Evolutionary conservation across 306 rosid species (phyloP), one percentile per base, ranked within the genome.

Genomic region (Acacia acuminata): DNA sequence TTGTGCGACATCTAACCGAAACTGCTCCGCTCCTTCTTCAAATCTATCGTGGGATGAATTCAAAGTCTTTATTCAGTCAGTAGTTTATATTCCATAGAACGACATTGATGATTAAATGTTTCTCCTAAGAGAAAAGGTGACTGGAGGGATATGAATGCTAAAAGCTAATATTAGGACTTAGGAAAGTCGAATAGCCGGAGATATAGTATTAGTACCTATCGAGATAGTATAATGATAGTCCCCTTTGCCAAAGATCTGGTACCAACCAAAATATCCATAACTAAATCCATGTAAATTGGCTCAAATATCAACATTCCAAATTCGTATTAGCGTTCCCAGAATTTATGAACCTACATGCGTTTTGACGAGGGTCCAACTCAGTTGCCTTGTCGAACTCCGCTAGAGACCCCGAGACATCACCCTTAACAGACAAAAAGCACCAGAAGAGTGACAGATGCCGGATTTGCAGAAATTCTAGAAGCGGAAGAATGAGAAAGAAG

Each of bases 241-340:
- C 98, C 82, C 97, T 95, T 85, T 95, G 98, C 99, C 99, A 95
- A 85, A 95, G 97, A 92, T 93, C 99, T 95, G 96, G 75, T 45
- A 81, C 76, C 78, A 84, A 82, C 40, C 71, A 86, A 51, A 77
- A 78, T 30, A 76, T 75, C 71, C 80, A 86, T 73, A 67, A 71
- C 78, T 71, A 71, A 76, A 40, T 85, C 77, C 60, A 82, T 45
- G 74, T 51, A 79, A 84, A 17, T 19, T 45, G 40, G 77, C 27
- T 25, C 63, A 87, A 73, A 71, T 34, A 76, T n/a, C 25, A 65
- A 75, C 7, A 82, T 67, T 77, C 68, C 55, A 76, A 82, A 86
- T 71, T 78, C 71, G 79, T 27, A 73, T 19, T 61, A 73, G 20
- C 25, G 19, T 72, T 55, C 10, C 66, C 67, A 27, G 71, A 82